These are phyloP conservation scores for Lathyrus oleraceus DNA, from an alignment of 306 rosid species.

Conservation along the genomic window DNA sequence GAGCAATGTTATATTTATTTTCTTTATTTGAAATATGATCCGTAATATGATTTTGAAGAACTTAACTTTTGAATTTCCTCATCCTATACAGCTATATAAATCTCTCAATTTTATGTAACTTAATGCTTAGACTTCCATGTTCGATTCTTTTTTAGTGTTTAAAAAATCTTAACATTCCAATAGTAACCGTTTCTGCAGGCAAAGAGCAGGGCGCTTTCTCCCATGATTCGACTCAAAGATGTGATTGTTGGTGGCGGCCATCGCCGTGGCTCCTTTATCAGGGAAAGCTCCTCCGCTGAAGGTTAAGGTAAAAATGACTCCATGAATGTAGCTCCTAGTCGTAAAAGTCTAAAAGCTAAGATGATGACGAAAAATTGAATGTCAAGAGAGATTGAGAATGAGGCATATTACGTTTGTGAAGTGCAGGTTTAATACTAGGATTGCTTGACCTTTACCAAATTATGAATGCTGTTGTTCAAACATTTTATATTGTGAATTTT, in stretches of 20 bases:
- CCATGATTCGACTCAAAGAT: slow-evolving; percentile 80
- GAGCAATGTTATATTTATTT: neutral
- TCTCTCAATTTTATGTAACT: slow-evolving; percentile 9
- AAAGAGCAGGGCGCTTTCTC: slow-evolving; percentile 62
- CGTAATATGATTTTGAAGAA: neutral
- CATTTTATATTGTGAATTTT: slow-evolving; percentile 41
- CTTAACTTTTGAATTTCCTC: neutral
- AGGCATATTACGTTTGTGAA: slow-evolving; percentile 23
- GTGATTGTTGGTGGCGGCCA: slow-evolving; percentile 78
- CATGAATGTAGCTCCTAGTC: slow-evolving; percentile 17
- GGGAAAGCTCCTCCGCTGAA: slow-evolving; percentile 57
- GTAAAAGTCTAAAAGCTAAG: slow-evolving; percentile 44
- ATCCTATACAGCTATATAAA: slow-evolving; percentile 17
- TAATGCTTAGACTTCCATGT: neutral
- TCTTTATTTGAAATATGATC: neutral
- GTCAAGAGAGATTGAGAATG: slow-evolving; percentile 27
- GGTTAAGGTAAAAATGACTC: slow-evolving; percentile 17
- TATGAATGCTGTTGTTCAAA: slow-evolving; percentile 37
- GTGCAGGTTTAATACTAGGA: slow-evolving; percentile 36
- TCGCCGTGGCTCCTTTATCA: slow-evolving; percentile 64
- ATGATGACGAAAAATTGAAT: slow-evolving; percentile 64
- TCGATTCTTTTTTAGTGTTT: neutral
- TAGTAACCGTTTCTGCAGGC: slow-evolving; percentile 44
- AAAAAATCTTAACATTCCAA: slow-evolving; percentile 24
- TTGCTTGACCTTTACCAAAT: slow-evolving; percentile 39